Evolutionary conservation across 2,329 filamentous ascomycete species (phyloP), one percentile per base, ranked within the genome.

Genomic region (Cadophora malorum): DNA sequence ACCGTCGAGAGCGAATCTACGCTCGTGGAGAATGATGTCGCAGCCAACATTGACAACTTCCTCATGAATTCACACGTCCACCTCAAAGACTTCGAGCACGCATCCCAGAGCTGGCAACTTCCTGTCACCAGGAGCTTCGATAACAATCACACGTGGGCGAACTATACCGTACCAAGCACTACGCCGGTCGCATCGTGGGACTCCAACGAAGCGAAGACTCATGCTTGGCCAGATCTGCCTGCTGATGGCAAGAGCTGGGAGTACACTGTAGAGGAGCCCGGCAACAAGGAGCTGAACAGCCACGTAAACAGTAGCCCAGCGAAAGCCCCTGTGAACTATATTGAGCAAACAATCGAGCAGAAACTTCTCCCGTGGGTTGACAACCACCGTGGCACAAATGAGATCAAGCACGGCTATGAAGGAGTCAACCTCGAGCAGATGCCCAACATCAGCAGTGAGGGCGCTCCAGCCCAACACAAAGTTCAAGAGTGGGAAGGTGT

Each of bases 1-100:
- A 66, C 64, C 1, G 71, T 75, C 7, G 77, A 78, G 52, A 76
- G 72, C 12, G 74, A 76, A n/a, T 68, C 71, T n/a, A 76, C 74
- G 2, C 74, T 78, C 25, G 76, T 77, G 23, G 73, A 74, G 14
- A 47, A 65, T 35, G 69, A 71, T 23, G 41, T 65, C 0, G 49
- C 66, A 19, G 49, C 64, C 2, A 70, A 72, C 45, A 71, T 75
- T 12, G 70, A 73, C 19, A 65, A 53, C 47, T 74, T 72, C 61
- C 59, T 73, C 14, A 61, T 69, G 10, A 69, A 67, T 49, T 56
- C 65, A 3, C 64, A 67, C 35, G 63, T 67, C 12, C 65, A 64
- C n/a, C 28, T 73, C 16, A 65, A 16, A 12, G 62, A 69, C 53
- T 73, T 66, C 49, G 64, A 64, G 19, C 68, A 68, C 5, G 33